Percentiles rank a stretch among this genome's conserved stretches.
These are phyloP conservation scores for Pseudozyma thailandica DNA, from an alignment of 1,284 basidiomycete species.

Conservation along the genomic window DNA sequence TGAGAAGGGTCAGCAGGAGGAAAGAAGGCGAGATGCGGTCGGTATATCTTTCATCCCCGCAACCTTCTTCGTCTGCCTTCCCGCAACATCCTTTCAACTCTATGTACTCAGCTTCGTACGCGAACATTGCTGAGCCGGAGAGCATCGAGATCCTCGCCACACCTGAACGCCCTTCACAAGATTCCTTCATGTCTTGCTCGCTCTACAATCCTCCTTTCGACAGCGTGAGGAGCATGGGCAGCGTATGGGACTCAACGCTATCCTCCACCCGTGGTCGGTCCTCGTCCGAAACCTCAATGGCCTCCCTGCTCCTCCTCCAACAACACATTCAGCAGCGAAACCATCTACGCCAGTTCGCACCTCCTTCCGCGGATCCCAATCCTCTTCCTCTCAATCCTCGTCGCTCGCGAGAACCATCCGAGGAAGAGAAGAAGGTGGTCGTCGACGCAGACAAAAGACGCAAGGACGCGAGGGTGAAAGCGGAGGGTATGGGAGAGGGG, in stretches of 20 bases:
- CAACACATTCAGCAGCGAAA: slow-evolving; percentile 31
- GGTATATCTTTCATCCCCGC: slow-evolving; percentile 5
- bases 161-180: not conserved
- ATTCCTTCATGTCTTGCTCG: not conserved
- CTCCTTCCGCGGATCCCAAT: slow-evolving; percentile 15
- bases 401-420: not conserved
- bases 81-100: too few species aligned
- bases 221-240: not conserved
- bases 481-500: slow-evolving; percentile 3
- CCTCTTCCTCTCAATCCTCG: not conserved
- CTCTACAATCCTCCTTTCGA: not conserved
- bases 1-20: slow-evolving; percentile 14
- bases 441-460: not conserved
- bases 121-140: not conserved
- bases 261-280: not conserved
- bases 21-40: slow-evolving; percentile 22
- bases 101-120: too few species aligned
- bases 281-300: slow-evolving; percentile 13
- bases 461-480: not conserved
- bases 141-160: not conserved
- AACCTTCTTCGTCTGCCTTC: not conserved
- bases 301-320: slow-evolving; percentile 21
- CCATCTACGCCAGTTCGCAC: slow-evolving; percentile 12
- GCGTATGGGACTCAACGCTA: not conserved
- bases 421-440: not conserved